Conservation (phyloP, 192 early-diverging fungal genomes). For the Entomortierella parvispora region DNA sequence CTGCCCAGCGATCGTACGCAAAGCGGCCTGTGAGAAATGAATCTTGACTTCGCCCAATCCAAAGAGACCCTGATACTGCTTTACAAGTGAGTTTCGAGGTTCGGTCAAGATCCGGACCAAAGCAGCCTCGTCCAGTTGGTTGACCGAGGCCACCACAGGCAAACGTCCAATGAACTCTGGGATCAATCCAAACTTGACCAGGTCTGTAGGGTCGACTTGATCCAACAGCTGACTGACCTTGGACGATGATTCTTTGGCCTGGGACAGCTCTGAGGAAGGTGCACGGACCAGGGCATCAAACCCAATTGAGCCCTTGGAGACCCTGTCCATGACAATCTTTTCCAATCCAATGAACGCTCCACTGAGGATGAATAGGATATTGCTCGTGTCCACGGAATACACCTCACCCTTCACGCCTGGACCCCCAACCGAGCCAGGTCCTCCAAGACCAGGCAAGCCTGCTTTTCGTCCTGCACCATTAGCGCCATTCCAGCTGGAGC, state of each 20-base stretch:
- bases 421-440: not conserved
- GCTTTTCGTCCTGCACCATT: slow-evolving; percentile 17
- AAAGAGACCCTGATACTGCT: slow-evolving; percentile 81
- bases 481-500: slow-evolving; percentile 52
- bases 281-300: slow-evolving; percentile 68
- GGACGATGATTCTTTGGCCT: slow-evolving; percentile 52
- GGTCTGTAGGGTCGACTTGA: slow-evolving; percentile 75
- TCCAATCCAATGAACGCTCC: slow-evolving; percentile 89
- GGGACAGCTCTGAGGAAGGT: slow-evolving; percentile 27
- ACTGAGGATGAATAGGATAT: slow-evolving; percentile 88
- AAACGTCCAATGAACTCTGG: slow-evolving; percentile 88
- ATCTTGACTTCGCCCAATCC: slow-evolving; percentile 71
- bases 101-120: slow-evolving; percentile 78
- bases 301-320: slow-evolving; percentile 82
- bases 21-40: slow-evolving; percentile 73
- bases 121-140: slow-evolving; percentile 68
- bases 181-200: slow-evolving; percentile 85
- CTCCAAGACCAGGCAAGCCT: slow-evolving; percentile 11
- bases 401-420: slow-evolving; percentile 71
- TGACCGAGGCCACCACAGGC: slow-evolving; percentile 80
- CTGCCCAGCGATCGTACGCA: slow-evolving; percentile 71
- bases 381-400: slow-evolving; percentile 84
- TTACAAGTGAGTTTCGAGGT: slow-evolving; percentile 80
- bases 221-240: slow-evolving; percentile 57
- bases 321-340: slow-evolving; percentile 75